A percentile compares a stretch with the other conserved stretches of the same genome.
Conservation (phyloP, 2,329 filamentous ascomycete genomes). For the Colletotrichum sp. region DNA sequence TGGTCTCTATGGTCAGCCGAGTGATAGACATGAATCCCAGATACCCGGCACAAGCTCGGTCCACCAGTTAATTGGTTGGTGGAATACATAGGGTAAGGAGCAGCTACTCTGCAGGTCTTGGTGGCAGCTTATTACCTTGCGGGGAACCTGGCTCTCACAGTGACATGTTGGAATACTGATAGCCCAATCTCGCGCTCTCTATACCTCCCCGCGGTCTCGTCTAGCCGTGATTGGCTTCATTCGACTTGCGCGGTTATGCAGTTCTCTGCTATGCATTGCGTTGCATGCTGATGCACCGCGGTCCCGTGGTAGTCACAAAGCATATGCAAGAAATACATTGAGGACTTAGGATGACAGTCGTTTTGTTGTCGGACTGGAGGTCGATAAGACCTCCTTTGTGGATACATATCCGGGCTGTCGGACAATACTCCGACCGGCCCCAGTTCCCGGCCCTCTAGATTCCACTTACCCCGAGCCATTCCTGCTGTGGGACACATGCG, state of each 20-base stretch:
- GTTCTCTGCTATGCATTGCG: not conserved
- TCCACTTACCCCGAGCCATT: not conserved
- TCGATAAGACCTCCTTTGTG: not conserved
- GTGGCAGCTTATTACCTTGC: not conserved
- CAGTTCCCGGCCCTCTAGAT: not conserved
- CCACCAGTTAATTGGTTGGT: not conserved
- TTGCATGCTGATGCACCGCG: not conserved
- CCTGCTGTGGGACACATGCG: not conserved
- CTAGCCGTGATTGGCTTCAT: not conserved
- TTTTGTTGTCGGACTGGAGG: not conserved
- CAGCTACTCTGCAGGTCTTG: not conserved
- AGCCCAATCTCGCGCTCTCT: not conserved
- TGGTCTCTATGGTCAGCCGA: not conserved
- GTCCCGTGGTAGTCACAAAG: not conserved
- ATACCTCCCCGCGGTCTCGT: not conserved
- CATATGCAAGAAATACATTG: not conserved
- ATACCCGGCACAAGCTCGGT: not conserved
- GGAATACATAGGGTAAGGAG: rapidly evolving
- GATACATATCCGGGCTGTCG: not conserved
- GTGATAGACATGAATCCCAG: not conserved
- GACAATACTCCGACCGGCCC: not conserved
- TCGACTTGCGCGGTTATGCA: not conserved
- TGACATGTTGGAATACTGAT: not conserved
- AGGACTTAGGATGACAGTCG: not conserved
- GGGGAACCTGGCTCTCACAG: not conserved